Percentiles rank a stretch among this genome's conserved stretches.
These are phyloP conservation scores for Trametes punicea DNA, from an alignment of 768 basidiomycete species.

Conservation along the genomic window DNA sequence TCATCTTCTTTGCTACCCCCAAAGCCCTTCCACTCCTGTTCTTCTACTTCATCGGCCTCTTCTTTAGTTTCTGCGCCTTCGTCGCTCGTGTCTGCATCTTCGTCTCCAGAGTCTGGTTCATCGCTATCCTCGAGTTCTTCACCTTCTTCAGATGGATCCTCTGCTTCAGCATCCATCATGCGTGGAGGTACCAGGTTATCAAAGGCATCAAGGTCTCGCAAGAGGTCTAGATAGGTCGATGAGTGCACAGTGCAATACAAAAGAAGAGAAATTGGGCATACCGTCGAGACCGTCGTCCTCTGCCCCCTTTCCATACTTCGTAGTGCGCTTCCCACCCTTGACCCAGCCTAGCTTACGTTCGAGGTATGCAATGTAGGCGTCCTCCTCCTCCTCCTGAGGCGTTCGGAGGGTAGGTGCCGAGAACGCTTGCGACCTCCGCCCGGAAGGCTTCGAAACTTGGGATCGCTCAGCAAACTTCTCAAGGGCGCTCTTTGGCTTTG, in stretches of 20 bases:
- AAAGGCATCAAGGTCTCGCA: slow-evolving; percentile 27
- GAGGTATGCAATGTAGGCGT: slow-evolving; percentile 79
- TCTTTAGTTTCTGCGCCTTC: slow-evolving; percentile 23
- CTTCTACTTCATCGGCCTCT: slow-evolving; percentile 23
- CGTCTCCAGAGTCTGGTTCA: slow-evolving; percentile 17
- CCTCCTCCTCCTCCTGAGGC: slow-evolving; percentile 63
- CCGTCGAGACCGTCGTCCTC: slow-evolving; percentile 86
- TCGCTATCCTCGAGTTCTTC: slow-evolving; percentile 9
- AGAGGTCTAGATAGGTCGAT: slow-evolving; percentile 22
- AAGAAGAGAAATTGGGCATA: slow-evolving; percentile 31
- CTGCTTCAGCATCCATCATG: neutral
- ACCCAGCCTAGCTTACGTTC: slow-evolving; percentile 71
- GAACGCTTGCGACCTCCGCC: neutral
- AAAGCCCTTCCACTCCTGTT: slow-evolving; percentile 37
- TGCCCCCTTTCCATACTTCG: slow-evolving; percentile 39
- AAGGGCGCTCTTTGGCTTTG: slow-evolving; percentile 29
- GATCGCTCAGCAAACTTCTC: slow-evolving; percentile 33
- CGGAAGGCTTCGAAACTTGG: neutral
- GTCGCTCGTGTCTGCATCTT: slow-evolving; percentile 27
- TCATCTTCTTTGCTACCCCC: neutral
- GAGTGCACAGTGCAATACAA: neutral
- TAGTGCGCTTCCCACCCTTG: slow-evolving; percentile 35
- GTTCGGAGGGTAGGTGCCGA: slow-evolving; percentile 27
- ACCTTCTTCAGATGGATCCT: neutral
- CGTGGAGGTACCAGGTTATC: slow-evolving; percentile 17